Evolutionary conservation across 495 filamentous ascomycete species (phyloP).

Genomic region (Cladorrhinum samala): DNA sequence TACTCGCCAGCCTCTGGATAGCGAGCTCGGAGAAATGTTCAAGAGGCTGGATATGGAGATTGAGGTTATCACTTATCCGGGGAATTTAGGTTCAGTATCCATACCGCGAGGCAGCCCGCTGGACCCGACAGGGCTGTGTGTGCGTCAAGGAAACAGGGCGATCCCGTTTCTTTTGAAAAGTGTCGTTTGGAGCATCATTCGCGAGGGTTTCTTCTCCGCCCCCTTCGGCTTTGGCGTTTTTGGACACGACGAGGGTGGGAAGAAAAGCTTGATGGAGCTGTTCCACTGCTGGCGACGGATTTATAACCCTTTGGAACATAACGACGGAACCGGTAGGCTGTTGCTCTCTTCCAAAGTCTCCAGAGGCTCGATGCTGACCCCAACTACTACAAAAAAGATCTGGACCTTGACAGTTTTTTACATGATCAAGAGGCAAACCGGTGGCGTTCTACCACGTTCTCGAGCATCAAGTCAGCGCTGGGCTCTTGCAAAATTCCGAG

Average conservation of each 20-base stretch:
- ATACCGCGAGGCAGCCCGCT: neutral
- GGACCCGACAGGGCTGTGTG: constrained; percentile 12
- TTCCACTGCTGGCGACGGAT: constrained; percentile 5
- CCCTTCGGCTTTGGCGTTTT: constrained; percentile 29
- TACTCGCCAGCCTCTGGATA: constrained; percentile 17
- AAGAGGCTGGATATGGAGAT: constrained; percentile 15
- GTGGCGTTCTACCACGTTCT: constrained; percentile 24
- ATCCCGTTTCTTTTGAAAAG: constrained; percentile 17
- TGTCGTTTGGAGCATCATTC: constrained; percentile 19
- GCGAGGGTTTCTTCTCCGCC: constrained; percentile 23
- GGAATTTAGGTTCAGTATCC: constrained; percentile 7
- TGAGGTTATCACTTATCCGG: constrained; percentile 10
- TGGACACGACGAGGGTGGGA: constrained; percentile 7
- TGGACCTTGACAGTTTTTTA: constrained; percentile 10
- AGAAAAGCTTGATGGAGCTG: constrained; percentile 4
- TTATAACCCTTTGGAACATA: neutral
- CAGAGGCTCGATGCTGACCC: neutral
- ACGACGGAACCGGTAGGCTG: neutral
- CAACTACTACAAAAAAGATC: neutral
- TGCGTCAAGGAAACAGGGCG: constrained; percentile 2
- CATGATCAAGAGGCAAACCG: constrained; percentile 16
- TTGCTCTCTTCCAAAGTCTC: neutral
- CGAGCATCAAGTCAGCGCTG: constrained; percentile 9
- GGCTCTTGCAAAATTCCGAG: neutral
- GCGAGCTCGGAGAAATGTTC: constrained; percentile 20